phyloP scores from a whole-genome alignment of 2,329 filamentous ascomycete genomes.

The Monosporascus sp. region DNA sequence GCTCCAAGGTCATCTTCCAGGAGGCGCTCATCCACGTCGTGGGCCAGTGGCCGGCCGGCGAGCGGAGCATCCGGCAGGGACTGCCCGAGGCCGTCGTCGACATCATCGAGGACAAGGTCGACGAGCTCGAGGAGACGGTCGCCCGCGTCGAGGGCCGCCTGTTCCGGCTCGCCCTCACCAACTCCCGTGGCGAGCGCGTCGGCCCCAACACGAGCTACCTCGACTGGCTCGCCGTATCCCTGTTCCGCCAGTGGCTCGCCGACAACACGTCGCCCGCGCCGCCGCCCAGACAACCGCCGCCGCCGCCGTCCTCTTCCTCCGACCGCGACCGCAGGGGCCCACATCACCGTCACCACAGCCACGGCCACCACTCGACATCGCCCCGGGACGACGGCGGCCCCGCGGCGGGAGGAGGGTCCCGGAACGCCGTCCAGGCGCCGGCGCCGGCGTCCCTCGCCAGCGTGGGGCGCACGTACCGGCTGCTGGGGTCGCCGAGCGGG shows the following conservation, averaged over 20 bases:
- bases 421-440: constrained; percentile 30
- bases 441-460: constrained; percentile 47
- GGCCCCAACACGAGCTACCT: constrained; percentile 74
- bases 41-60: constrained; percentile 82
- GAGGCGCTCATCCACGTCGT: constrained; percentile 92
- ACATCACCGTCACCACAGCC: constrained; percentile 1
- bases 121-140: constrained; percentile 81
- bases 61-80: constrained; percentile 68
- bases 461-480: constrained; percentile 69
- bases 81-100: constrained; percentile 76
- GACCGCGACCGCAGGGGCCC: constrained; percentile 7
- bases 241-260: constrained; percentile 90
- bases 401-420: constrained; percentile 24
- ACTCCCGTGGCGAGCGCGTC: constrained; percentile 74
- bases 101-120: constrained; percentile 90
- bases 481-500: constrained; percentile 60
- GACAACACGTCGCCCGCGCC: constrained; percentile 78
- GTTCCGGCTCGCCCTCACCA: constrained; percentile 75
- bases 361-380: not conserved
- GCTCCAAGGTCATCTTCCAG: constrained; percentile 76
- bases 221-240: constrained; percentile 80
- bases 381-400: constrained; percentile 13
- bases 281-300: constrained; percentile 31
- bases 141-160: constrained; percentile 74
- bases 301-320: constrained; percentile 9